Base-by-base conservation (phyloP, 371 early-diverging fungal genomes). In the Mucor sp. region DNA sequence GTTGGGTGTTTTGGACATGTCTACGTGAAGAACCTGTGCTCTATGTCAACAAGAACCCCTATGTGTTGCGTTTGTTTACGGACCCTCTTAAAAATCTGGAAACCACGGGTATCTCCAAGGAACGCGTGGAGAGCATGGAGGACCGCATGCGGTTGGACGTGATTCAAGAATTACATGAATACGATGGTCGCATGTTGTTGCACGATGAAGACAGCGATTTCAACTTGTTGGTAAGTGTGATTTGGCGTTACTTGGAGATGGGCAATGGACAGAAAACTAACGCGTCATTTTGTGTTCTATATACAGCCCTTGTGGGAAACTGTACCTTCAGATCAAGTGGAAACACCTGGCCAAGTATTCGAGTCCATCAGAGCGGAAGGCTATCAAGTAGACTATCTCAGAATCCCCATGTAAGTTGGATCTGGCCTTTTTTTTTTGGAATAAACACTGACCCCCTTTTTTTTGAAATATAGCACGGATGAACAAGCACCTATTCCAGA, bases 401-500 rank as follows among this genome's bases (percentile, higher is more conserved):
- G 92, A 44, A 79, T 91, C 37, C 92, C 92, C 7, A 89, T 92
- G 83, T 82, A 68, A 65, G 76, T 35, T 9, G 4, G 47, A 7
- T 44, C 32, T 43, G 23, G 33, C n/a, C 39, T 30, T 30, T 30
- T 30, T 30, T 30, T 30, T 30, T 30, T 30, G n/a, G n/a, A n/a
- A n/a, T n/a, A n/a, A n/a, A n/a, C 57, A 17, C 17, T 66, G 9
- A 30, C 30, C n/a, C n/a, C n/a, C n/a, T 30, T 30, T 30, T 30
- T 47, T 28, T 53, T 44, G 2, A 27, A 33, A 19, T 74, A 19
- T 74, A 84, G 84, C 55, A 90, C 91, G 15, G 91, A 91, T 68
- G 91, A 91, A 66, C 89, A 89, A 72, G 87, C 90, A 19, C 92
- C 92, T 32, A 88, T 92, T 44, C 91, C 92, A 1, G 84, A 84